Evolutionary conservation across 768 basidiomycete genomes (phyloP).

Genomic region (Pleurotus salmoneostramineus): DNA sequence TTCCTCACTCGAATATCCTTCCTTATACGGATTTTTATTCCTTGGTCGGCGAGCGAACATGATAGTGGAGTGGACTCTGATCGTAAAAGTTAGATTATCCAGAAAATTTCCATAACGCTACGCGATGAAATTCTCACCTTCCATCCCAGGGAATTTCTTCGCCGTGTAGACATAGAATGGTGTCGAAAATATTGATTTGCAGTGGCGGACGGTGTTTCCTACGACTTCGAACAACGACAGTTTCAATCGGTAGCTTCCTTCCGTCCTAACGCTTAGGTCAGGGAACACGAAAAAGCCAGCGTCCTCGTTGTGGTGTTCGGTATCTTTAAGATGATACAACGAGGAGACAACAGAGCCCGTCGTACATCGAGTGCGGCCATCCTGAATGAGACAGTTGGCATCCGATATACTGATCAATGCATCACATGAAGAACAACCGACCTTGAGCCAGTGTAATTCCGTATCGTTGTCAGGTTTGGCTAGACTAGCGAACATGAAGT

Average conservation of each 20-base stretch:
- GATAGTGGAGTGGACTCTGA: slow-evolving; percentile 86
- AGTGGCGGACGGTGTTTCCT: slow-evolving; percentile 83
- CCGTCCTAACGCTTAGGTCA: slow-evolving; percentile 87
- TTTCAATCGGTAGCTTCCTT: slow-evolving; percentile 82
- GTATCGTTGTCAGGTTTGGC: slow-evolving; percentile 87
- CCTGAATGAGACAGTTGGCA: slow-evolving; percentile 33
- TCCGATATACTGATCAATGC: neutral
- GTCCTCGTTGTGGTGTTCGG: slow-evolving; percentile 53
- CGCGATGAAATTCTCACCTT: slow-evolving; percentile 48
- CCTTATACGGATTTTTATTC: slow-evolving; percentile 91
- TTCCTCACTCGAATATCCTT: slow-evolving; percentile 88
- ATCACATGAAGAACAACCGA: slow-evolving; percentile 19
- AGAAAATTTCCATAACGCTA: neutral
- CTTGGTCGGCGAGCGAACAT: slow-evolving; percentile 90
- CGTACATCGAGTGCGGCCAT: slow-evolving; percentile 88
- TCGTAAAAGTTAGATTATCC: neutral
- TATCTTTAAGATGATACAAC: slow-evolving; percentile 86
- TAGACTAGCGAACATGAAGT: slow-evolving; percentile 92
- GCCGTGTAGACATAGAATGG: slow-evolving; percentile 95
- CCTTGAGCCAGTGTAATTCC: slow-evolving; percentile 78
- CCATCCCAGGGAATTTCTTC: slow-evolving; percentile 97
- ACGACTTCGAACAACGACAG: slow-evolving; percentile 85
- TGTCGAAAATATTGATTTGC: slow-evolving; percentile 84
- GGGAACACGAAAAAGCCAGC: slow-evolving; percentile 97
- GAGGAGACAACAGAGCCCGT: slow-evolving; percentile 89